Percentiles rank a stretch among this genome's conserved stretches.
These are phyloP conservation scores for Protea cynaroides DNA, from an alignment of 164 flowering plant species.

Conservation along the genomic window DNA sequence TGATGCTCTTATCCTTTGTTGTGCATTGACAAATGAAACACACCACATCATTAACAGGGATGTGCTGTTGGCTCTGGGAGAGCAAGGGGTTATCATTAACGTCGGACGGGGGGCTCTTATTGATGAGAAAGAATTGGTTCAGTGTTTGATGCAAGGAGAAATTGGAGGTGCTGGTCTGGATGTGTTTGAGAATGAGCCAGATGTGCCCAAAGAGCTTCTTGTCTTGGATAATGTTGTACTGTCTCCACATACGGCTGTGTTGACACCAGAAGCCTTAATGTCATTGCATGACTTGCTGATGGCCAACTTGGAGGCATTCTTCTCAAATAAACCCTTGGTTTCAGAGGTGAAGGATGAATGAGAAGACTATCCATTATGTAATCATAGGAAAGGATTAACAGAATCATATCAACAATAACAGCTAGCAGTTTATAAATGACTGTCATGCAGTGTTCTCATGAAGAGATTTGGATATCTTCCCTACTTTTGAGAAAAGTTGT, in stretches of 20 bases:
- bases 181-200: constrained; percentile 48
- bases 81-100: constrained; percentile 38
- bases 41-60: constrained; percentile 39
- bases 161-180: constrained; percentile 49
- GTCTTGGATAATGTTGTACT: constrained; percentile 40
- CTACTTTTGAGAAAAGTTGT: no score
- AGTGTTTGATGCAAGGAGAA: constrained; percentile 29
- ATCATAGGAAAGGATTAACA: no score
- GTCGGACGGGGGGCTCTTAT: constrained; percentile 42
- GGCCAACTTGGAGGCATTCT: constrained; percentile 39
- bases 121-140: constrained; percentile 41
- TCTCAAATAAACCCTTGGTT: constrained; percentile 6
- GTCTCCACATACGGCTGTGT: constrained; percentile 38
- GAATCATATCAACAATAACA: no score
- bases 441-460: no score
- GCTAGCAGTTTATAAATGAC: no score
- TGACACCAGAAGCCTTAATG: constrained; percentile 28
- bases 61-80: constrained; percentile 33
- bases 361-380: neutral
- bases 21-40: constrained; percentile 36
- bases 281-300: constrained; percentile 17
- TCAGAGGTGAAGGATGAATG: neutral
- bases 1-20: constrained; percentile 35
- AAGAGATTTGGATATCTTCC: no score
- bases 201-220: constrained; percentile 38